Evolutionary conservation across 805 yeast genomes (phyloP).

Genomic region (Maudiozyma turicensis): DNA sequence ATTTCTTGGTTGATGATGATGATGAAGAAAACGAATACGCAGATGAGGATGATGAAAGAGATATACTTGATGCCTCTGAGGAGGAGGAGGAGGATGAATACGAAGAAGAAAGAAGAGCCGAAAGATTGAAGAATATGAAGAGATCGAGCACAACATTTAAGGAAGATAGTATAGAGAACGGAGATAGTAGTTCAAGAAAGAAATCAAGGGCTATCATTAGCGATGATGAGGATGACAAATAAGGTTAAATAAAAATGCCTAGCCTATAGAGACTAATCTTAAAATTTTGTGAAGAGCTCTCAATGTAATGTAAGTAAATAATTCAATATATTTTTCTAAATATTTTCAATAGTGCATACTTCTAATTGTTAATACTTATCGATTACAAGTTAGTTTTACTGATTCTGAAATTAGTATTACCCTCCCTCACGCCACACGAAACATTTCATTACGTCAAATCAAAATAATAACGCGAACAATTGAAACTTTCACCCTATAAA

Average conservation of each 20-base stretch:
- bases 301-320: not conserved
- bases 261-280: too few relatives aligned
- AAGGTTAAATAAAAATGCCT: not conserved
- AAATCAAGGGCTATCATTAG: conserved; percentile 25
- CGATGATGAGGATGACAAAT: conserved; percentile 33
- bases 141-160: conserved; percentile 47
- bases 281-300: not conserved
- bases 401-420: not conserved
- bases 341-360: not conserved
- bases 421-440: not conserved
- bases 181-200: conserved; percentile 24
- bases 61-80: conserved; percentile 32
- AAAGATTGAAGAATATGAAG: conserved; percentile 46
- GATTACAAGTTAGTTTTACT: not conserved
- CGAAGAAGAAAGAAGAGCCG: conserved; percentile 47
- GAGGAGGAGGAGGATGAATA: conserved; percentile 39
- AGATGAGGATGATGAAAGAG: conserved; percentile 21
- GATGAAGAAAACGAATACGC: conserved; percentile 23
- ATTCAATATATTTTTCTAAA: not conserved
- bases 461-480: not conserved
- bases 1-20: conserved; percentile 29
- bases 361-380: not conserved
- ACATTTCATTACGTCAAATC: not conserved
- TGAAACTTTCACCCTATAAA: not conserved
- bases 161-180: conserved; percentile 23